phyloP scores from a whole-genome alignment of 1,139 yeast species.

The Saccharomyces hybrid region DNA sequence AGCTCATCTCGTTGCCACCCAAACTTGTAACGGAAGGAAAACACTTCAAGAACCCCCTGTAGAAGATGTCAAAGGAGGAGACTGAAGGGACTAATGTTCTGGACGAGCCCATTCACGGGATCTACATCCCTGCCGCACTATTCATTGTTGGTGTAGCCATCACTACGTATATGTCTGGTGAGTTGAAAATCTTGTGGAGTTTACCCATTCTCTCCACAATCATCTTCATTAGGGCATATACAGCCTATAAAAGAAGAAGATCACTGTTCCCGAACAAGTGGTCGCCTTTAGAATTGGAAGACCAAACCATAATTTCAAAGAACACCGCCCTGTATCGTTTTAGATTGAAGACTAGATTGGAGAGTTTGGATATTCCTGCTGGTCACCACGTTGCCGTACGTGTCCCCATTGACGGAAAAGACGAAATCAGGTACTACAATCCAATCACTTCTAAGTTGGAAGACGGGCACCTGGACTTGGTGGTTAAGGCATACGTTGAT shows the following conservation, averaged over 20 bases:
- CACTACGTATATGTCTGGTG: slow-evolving; percentile 37
- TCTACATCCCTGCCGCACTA: slow-evolving; percentile 58
- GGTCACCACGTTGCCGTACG: slow-evolving; percentile 64
- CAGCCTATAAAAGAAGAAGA: slow-evolving; percentile 41
- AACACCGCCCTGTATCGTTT: slow-evolving; percentile 70
- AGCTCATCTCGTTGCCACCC: slow-evolving; percentile 4
- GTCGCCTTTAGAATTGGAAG: slow-evolving; percentile 60
- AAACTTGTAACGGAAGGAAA: neutral
- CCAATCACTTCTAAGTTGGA: slow-evolving; percentile 69
- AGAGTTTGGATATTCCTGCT: slow-evolving; percentile 56
- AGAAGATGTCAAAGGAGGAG: slow-evolving; percentile 3
- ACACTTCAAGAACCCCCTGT: neutral
- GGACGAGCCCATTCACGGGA: slow-evolving; percentile 63
- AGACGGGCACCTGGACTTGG: slow-evolving; percentile 63
- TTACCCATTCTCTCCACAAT: slow-evolving; percentile 29
- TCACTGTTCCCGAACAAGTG: slow-evolving; percentile 48
- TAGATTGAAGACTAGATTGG: slow-evolving; percentile 52
- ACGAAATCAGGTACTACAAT: slow-evolving; percentile 60
- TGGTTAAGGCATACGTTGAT: slow-evolving; percentile 64
- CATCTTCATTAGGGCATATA: slow-evolving; percentile 41
- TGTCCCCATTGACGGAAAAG: slow-evolving; percentile 49
- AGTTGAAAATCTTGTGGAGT: slow-evolving; percentile 42
- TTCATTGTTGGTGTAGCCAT: slow-evolving; percentile 56
- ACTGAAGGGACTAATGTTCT: slow-evolving; percentile 40
- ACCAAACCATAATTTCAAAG: slow-evolving; percentile 61